Evolutionary conservation across 78 protist species (phyloP), one percentile per base, ranked within the genome.

Genomic region (Guillardia theta): DNA sequence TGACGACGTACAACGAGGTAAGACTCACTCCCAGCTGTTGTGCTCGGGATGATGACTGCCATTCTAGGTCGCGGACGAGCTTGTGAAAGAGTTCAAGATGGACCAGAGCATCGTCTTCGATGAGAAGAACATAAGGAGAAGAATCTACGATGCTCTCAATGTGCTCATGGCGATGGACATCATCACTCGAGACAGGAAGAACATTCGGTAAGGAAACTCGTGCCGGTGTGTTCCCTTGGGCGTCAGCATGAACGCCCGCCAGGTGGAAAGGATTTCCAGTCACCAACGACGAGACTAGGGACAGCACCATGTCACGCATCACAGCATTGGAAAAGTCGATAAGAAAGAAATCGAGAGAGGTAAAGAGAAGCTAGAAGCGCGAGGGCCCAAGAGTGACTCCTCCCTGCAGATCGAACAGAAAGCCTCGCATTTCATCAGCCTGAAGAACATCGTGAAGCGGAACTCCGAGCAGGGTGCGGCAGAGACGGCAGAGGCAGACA

Each of bases 161-260:
- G 83, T 70, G 45, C 90, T 80, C 24, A 80, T 80, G 90, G 90
- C 90, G 50, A 80, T 80, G 90, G 90, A 80, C 90, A 80, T 80
- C 48, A 80, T 80, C 48, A 44, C 90, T 36, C 10, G 24, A 36
- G 90, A 80, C 46, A 80, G 45, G 50, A 80, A 80, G 48, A 10
- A 80, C 33, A 80, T 80, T 18, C 10, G 83, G 30, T 53, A n/a
- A n/a, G n/a, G n/a, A n/a, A n/a, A n/a, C n/a, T n/a, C n/a, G n/a
- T n/a, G n/a, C n/a, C n/a, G n/a, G n/a, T n/a, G n/a, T n/a, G n/a
- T n/a, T n/a, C n/a, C n/a, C n/a, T n/a, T n/a, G n/a, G n/a, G n/a
- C n/a, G n/a, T n/a, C n/a, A n/a, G n/a, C n/a, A n/a, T n/a, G n/a
- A n/a, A n/a, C n/a, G n/a, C n/a, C n/a, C n/a, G n/a, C n/a, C 70